phyloP scores from a whole-genome alignment of 768 basidiomycete species.

The Kwoniella botswanensis region DNA sequence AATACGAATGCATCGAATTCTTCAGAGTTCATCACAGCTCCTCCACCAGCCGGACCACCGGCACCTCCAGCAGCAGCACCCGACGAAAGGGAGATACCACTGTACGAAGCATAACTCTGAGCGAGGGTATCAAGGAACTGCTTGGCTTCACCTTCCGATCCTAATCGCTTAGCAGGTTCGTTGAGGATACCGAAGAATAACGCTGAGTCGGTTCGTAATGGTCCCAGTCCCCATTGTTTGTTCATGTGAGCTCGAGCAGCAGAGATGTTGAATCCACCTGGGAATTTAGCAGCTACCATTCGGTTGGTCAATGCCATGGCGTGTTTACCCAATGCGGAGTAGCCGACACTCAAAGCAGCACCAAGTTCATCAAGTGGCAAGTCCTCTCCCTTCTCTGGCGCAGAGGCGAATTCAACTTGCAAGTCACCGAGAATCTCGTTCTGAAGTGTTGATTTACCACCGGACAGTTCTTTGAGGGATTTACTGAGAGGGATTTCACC shows the following conservation, averaged over 20 bases:
- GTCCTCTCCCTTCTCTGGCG: conserved; percentile 98
- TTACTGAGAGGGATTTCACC: conserved; percentile 88
- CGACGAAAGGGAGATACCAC: conserved; percentile 80
- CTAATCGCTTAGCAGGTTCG: conserved; percentile 92
- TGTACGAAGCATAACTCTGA: conserved; percentile 79
- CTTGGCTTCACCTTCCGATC: conserved; percentile 89
- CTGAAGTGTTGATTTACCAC: conserved; percentile 97
- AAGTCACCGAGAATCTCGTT: conserved; percentile 98
- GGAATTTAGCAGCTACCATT: conserved; percentile 94
- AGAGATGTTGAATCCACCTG: conserved; percentile 95
- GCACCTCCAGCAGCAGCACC: conserved; percentile 69
- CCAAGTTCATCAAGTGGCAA: conserved; percentile 95
- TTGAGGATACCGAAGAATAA: conserved; percentile 87
- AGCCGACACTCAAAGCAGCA: conserved; percentile 77
- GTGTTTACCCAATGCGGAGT: conserved; percentile 86
- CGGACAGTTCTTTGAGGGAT: conserved; percentile 97
- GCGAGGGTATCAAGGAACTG: conserved; percentile 89
- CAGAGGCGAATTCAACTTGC: conserved; percentile 89
- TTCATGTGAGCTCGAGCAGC: conserved; percentile 85
- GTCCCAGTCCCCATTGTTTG: conserved; percentile 95
- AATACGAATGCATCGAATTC: conserved; percentile 96
- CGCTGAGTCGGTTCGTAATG: conserved; percentile 84
- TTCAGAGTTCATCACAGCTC: conserved; percentile 93
- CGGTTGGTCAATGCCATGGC: conserved; percentile 87
- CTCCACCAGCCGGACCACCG: conserved; percentile 66